These are phyloP conservation scores for Penicillium silybi DNA, from an alignment of 495 filamentous ascomycete genomes.

Conservation along the genomic window DNA sequence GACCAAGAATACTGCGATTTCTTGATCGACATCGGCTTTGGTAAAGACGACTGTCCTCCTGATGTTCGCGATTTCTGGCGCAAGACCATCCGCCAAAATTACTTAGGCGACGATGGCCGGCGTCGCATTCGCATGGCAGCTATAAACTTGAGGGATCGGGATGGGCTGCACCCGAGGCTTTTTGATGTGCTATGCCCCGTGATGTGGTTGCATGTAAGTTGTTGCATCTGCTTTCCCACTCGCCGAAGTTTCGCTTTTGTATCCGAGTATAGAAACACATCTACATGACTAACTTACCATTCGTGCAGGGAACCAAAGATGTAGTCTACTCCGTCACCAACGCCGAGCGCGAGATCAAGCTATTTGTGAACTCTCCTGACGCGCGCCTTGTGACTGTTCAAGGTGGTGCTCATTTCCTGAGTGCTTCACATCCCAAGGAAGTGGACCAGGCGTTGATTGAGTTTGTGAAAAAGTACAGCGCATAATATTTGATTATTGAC, in stretches of 20 bases:
- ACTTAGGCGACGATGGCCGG: constrained; percentile 57
- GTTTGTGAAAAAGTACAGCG: constrained; percentile 8
- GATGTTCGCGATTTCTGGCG: constrained; percentile 49
- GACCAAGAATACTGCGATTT: constrained; percentile 51
- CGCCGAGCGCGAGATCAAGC: constrained; percentile 52
- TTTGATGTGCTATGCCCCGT: constrained; percentile 57
- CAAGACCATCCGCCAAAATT: constrained; percentile 49
- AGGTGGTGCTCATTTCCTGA: constrained; percentile 56
- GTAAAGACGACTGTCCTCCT: constrained; percentile 25
- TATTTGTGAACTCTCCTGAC: constrained; percentile 52
- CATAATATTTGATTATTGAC: neutral
- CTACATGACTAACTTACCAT: neutral
- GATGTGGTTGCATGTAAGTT: constrained; percentile 57
- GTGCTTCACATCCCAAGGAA: constrained; percentile 31
- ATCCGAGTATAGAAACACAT: neutral
- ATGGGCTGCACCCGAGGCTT: constrained; percentile 51
- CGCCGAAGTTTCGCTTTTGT: neutral
- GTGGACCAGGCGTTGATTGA: constrained; percentile 7
- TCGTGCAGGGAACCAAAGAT: constrained; percentile 49
- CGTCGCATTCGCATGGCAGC: constrained; percentile 52
- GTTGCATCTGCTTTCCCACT: neutral
- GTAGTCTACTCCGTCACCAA: constrained; percentile 45
- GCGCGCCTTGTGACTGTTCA: constrained; percentile 46
- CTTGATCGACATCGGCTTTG: constrained; percentile 53
- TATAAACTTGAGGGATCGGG: constrained; percentile 52